Percentiles rank a stretch among this genome's conserved stretches.
Evolutionary conservation across 805 yeast species (phyloP).

Genomic region (Candida maesae): DNA sequence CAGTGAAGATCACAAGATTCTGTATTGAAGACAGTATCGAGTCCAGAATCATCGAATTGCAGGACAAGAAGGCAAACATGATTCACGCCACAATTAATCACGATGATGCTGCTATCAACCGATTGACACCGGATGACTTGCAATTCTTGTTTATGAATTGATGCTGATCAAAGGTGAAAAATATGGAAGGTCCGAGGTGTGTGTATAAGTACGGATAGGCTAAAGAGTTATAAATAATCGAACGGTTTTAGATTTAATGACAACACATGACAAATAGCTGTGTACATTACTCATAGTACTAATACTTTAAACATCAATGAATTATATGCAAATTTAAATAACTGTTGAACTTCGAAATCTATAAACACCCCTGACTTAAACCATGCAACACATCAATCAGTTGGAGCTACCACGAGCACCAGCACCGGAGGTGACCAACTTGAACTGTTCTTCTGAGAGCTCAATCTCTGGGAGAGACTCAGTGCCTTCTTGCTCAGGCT

Average conservation of each 20-base stretch:
- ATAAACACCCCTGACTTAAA: too few species aligned
- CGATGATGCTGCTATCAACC: constrained; percentile 85
- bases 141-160: constrained; percentile 89
- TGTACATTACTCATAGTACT: too few species aligned
- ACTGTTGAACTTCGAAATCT: too few species aligned
- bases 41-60: constrained; percentile 90
- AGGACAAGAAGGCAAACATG: constrained; percentile 97
- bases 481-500: constrained; percentile 45
- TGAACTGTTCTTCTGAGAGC: constrained; percentile 53
- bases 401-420: constrained; percentile 70
- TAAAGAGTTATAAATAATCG: too few species aligned
- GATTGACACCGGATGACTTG: constrained; percentile 89
- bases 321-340: neutral
- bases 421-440: constrained; percentile 59
- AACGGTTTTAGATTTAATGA: too few species aligned
- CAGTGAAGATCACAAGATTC: constrained; percentile 87
- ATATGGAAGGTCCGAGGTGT: too few species aligned
- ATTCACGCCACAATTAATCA: constrained; percentile 93
- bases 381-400: constrained; percentile 3
- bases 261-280: too few species aligned
- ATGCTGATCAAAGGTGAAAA: constrained; percentile 1
- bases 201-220: too few species aligned
- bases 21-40: constrained; percentile 97
- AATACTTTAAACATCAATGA: neutral
- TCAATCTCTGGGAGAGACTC: constrained; percentile 51